phyloP scores from a whole-genome alignment of 208 protist genomes.

The Leptomonas pyrrhocoris region DNA sequence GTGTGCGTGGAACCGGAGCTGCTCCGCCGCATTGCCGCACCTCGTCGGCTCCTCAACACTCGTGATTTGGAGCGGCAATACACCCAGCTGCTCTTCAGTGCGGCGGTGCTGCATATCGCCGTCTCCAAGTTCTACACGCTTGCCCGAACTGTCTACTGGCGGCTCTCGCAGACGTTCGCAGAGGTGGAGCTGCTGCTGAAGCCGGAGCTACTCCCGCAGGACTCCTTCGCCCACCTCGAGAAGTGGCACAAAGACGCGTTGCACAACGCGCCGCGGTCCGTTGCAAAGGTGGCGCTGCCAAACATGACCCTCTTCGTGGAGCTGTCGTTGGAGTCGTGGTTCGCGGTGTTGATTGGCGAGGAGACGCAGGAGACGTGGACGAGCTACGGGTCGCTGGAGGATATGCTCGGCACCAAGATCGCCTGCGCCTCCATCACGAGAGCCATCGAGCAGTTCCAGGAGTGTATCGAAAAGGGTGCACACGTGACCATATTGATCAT shows the following conservation, averaged over 20 bases:
- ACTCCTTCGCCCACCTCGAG: conserved; percentile 9
- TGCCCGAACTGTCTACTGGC: conserved; percentile 1
- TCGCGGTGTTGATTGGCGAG: conserved; percentile 14
- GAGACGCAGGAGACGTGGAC: conserved; percentile 34
- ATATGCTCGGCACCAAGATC: conserved; percentile 10
- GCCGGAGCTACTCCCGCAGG: background rate
- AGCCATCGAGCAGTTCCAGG: conserved; percentile 17
- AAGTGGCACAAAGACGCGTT: conserved; percentile 11
- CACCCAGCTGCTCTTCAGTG: conserved; percentile 27
- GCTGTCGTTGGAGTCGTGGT: conserved; percentile 4
- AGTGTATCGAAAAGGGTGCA: conserved; percentile 20
- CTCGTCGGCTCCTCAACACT: conserved; percentile 4
- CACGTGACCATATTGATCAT: conserved; percentile 16
- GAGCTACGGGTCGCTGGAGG: conserved; percentile 9
- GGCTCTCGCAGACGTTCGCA: background rate
- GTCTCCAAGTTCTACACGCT: conserved; percentile 15
- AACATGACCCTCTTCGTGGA: conserved; percentile 18
- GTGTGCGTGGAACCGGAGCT: conserved; percentile 9
- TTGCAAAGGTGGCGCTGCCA: background rate
- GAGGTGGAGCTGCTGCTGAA: conserved; percentile 3
- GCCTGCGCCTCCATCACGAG: background rate
- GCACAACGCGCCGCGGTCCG: conserved; percentile 8
- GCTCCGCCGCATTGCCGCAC: conserved; percentile 2
- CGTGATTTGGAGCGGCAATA: conserved; percentile 27
- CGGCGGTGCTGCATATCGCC: conserved; percentile 1